phyloP scores from a whole-genome alignment of 2,329 filamentous ascomycete species.

The Xylaria arbuscula region DNA sequence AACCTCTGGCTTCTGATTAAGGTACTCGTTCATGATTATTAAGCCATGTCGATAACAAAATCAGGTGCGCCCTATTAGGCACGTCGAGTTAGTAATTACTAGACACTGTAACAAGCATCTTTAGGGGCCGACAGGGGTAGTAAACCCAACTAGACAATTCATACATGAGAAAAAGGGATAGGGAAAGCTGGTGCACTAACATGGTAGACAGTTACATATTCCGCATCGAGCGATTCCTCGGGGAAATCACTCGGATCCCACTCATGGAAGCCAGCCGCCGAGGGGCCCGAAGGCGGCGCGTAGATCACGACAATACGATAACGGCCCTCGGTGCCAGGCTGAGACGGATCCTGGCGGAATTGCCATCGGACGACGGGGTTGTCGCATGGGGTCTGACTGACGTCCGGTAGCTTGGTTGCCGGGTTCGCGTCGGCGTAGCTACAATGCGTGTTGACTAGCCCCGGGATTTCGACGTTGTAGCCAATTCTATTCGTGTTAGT shows the following conservation, averaged over 20 bases:
- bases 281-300: slow-evolving; percentile 28
- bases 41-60: slow-evolving; percentile 37
- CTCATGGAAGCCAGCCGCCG: slow-evolving; percentile 42
- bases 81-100: background rate
- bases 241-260: slow-evolving; percentile 44
- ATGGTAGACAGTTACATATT: slow-evolving; percentile 41
- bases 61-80: slow-evolving; percentile 33
- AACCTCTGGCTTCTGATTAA: background rate
- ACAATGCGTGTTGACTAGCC: slow-evolving; percentile 36
- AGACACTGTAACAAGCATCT: too few relatives aligned
- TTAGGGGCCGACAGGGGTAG: background rate
- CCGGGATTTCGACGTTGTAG: slow-evolving; percentile 40
- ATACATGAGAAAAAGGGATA: background rate
- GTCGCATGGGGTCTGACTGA: slow-evolving; percentile 39
- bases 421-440: slow-evolving; percentile 41
- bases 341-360: slow-evolving; percentile 45
- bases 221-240: slow-evolving; percentile 23
- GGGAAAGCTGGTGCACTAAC: background rate
- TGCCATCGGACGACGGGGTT: slow-evolving; percentile 43
- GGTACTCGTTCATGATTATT: background rate
- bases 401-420: slow-evolving; percentile 37
- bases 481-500: slow-evolving; percentile 36
- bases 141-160: background rate
- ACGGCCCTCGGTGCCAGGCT: slow-evolving; percentile 39
- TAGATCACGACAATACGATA: slow-evolving; percentile 46